Evolutionary conservation across 2,329 filamentous ascomycete genomes (phyloP).

Genomic region (Fusarium oligoseptatum): DNA sequence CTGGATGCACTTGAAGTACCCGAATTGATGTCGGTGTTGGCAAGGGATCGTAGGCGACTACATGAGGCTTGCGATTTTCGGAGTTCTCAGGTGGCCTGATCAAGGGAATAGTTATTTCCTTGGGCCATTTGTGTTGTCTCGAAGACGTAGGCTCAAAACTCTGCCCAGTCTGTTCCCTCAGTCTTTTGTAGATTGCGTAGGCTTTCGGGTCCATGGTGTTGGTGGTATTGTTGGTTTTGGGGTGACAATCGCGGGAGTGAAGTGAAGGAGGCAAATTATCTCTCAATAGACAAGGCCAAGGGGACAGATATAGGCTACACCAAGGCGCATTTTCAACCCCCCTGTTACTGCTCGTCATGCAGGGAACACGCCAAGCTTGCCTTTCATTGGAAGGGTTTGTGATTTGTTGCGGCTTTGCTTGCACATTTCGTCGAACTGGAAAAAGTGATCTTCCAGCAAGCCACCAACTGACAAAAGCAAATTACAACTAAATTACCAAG

Average conservation of each 20-base stretch:
- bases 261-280: background rate
- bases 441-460: too few relatives aligned
- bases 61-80: background rate
- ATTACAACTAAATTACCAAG: too few relatives aligned
- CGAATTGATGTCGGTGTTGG: background rate
- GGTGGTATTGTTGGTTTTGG: background rate
- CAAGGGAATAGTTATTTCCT: background rate
- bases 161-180: background rate
- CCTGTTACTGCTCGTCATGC: background rate
- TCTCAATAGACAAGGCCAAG: background rate
- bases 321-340: background rate
- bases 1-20: background rate
- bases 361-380: background rate
- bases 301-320: background rate
- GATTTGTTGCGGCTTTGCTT: background rate
- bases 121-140: background rate
- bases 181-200: background rate
- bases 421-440: too few relatives aligned
- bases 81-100: background rate
- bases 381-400: background rate
- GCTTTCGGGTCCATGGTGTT: background rate
- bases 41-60: fast-evolving
- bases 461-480: too few relatives aligned
- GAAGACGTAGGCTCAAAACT: background rate
- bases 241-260: background rate